Base-by-base conservation (phyloP, 169 alveolate species). In the Amoebophrya sp. region DNA sequence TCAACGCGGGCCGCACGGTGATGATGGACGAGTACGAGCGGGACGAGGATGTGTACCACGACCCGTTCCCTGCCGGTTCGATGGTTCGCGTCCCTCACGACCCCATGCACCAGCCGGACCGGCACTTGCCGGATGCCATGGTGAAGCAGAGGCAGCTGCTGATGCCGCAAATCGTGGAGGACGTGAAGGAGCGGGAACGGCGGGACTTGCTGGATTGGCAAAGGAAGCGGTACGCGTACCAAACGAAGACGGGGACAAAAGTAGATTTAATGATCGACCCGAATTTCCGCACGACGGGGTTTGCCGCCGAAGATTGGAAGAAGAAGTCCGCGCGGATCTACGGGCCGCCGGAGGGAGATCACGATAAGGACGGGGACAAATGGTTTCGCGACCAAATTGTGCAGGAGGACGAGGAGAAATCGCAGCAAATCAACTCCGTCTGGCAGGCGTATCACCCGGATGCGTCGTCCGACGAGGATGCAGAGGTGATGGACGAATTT, bases 161-260 rank as follows among this genome's bases (percentile, higher is more conserved):
- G 83, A 25, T 66, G 83, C 83, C 83, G 83, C 83, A 66, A n/a
- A 66, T 66, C 83, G 18, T 2, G 2, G 83, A 66, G 83, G 83
- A 66, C 35, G 18, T 25, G 7, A 25, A 2, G 83, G 83, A 66
- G 32, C 1, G 1, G 35, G 83, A 66, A 25, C 29, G 83, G 83
- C 38, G 18, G 39, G 10, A 66, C 32, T 25, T 66, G 83, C 35
- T 66, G 35, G 35, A 66, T 2, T 66, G 83, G 83, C 83, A 66
- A 25, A 2, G 83, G 35, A 2, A 66, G 83, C 83, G 83, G 32
- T 66, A 66, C 83, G 83, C 29, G 83, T 66, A 66, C 83, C 83
- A 25, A 3, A 66, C 83, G 83, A 66, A 66, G 35, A 66, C 83
- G 83, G 83, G 83, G 35, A 66, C 83, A 25, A 2, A 3, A 7